Evolutionary conservation across 2,329 filamentous ascomycete genomes (phyloP).

Genomic region (Fusarium piperis): DNA sequence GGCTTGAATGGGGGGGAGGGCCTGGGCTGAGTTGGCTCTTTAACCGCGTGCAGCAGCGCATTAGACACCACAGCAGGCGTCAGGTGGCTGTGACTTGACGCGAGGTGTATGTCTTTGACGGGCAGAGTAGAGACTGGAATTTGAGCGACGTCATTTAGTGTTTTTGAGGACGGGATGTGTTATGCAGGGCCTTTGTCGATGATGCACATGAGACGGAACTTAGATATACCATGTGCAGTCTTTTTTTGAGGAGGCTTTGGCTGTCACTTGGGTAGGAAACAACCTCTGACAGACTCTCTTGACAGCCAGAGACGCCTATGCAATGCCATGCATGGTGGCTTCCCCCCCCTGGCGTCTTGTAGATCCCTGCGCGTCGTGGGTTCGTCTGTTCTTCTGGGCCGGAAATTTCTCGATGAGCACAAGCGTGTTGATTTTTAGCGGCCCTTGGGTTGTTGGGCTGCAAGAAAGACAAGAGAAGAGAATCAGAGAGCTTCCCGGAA

Average conservation of each 20-base stretch:
- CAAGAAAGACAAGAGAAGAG: neutral
- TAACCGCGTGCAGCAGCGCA: slow-evolving; percentile 11
- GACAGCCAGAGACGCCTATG: slow-evolving; percentile 16
- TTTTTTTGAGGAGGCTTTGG: neutral
- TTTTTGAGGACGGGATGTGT: neutral
- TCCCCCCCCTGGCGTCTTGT: slow-evolving; percentile 22
- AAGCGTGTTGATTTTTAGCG: slow-evolving; percentile 9
- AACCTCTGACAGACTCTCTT: neutral
- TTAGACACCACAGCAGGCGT: slow-evolving; percentile 21
- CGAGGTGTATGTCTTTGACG: slow-evolving; percentile 17
- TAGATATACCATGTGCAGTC: neutral
- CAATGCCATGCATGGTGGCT: slow-evolving; percentile 26
- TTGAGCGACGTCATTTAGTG: slow-evolving; percentile 12
- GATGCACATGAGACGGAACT: neutral
- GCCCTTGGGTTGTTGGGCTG: slow-evolving; percentile 1
- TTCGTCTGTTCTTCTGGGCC: slow-evolving; percentile 4
- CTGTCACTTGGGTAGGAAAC: neutral
- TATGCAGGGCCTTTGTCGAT: neutral
- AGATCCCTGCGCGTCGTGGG: slow-evolving; percentile 24
- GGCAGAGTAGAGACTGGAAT: slow-evolving; percentile 8
- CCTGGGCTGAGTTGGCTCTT: neutral
- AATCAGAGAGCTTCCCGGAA: no score
- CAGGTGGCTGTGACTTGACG: slow-evolving; percentile 33
- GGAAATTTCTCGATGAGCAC: slow-evolving; percentile 23
- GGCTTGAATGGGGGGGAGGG: neutral